Percentiles rank a stretch among this genome's conserved stretches.
Evolutionary conservation across 371 early-diverging fungal genomes (phyloP).

Genomic region (Mucor plumbeus): DNA sequence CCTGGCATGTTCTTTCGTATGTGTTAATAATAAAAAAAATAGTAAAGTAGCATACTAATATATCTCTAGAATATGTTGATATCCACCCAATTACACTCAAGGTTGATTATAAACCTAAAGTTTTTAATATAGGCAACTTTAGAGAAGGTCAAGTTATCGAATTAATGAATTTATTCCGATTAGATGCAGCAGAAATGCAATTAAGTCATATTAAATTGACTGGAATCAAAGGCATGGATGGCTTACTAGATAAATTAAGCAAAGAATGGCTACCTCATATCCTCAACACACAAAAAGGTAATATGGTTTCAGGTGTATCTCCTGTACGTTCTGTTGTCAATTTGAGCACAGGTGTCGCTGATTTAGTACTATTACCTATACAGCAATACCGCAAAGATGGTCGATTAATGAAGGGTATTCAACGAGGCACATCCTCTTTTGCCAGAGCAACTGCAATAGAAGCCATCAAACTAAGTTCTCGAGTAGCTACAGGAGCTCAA

Average conservation of each 20-base stretch:
- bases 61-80: slow-evolving; percentile 61
- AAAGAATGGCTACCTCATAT: slow-evolving; percentile 92
- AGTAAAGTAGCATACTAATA: neutral
- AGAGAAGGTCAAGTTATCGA: slow-evolving; percentile 83
- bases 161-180: slow-evolving; percentile 89
- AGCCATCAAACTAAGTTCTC: slow-evolving; percentile 86
- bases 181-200: slow-evolving; percentile 91
- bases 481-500: slow-evolving; percentile 90
- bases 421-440: slow-evolving; percentile 89
- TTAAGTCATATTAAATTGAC: slow-evolving; percentile 76
- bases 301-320: slow-evolving; percentile 90
- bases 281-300: slow-evolving; percentile 83
- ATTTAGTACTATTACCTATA: slow-evolving; percentile 90
- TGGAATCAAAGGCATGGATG: slow-evolving; percentile 71
- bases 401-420: slow-evolving; percentile 81
- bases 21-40: slow-evolving; percentile 17
- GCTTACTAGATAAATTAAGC: slow-evolving; percentile 66
- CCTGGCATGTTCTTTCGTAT: slow-evolving; percentile 68
- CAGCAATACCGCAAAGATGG: slow-evolving; percentile 95
- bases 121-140: slow-evolving; percentile 75
- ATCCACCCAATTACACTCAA: slow-evolving; percentile 81
- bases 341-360: slow-evolving; percentile 90
- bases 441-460: slow-evolving; percentile 90
- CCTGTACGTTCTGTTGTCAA: slow-evolving; percentile 91
- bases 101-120: slow-evolving; percentile 97